phyloP scores from a whole-genome alignment of 2,329 filamentous ascomycete species.

The Aspergillus sp. region DNA sequence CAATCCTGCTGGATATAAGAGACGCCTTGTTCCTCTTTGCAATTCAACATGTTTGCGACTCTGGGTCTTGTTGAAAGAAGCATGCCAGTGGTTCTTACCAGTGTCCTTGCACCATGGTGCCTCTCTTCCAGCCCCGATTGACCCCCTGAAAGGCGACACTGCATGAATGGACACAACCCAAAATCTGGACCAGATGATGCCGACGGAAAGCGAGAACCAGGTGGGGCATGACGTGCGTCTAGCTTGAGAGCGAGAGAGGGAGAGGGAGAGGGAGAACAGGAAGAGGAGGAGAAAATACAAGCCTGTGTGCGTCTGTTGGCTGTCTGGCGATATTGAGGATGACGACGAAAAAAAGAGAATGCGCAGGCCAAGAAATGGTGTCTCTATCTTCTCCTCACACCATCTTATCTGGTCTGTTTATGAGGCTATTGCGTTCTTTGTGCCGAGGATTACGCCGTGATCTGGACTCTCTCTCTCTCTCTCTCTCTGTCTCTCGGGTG shows the following conservation, averaged over 20 bases:
- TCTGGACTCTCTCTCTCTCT: neutral
- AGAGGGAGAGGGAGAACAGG: no score
- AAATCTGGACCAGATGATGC: neutral
- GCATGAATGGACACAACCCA: neutral
- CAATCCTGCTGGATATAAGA: slow-evolving; percentile 20
- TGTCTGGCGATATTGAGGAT: neutral
- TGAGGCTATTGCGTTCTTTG: slow-evolving; percentile 1
- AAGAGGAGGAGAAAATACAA: no score
- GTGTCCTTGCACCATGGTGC: no score
- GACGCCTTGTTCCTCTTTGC: slow-evolving; percentile 12
- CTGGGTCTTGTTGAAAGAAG: no score
- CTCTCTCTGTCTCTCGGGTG: neutral
- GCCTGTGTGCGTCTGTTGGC: no score
- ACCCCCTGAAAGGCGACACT: neutral
- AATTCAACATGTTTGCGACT: neutral
- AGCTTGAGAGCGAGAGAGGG: no score
- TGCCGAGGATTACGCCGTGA: slow-evolving; percentile 11
- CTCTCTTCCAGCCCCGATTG: no score
- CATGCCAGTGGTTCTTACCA: no score
- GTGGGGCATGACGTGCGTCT: slow-evolving; percentile 17
- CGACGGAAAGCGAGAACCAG: slow-evolving; percentile 18
- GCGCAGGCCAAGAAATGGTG: no score
- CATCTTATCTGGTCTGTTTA: neutral
- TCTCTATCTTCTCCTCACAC: neutral
- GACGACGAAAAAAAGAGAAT: no score